Conservation (phyloP, 768 basidiomycete species). For the Leucogyrophana mollusca region DNA sequence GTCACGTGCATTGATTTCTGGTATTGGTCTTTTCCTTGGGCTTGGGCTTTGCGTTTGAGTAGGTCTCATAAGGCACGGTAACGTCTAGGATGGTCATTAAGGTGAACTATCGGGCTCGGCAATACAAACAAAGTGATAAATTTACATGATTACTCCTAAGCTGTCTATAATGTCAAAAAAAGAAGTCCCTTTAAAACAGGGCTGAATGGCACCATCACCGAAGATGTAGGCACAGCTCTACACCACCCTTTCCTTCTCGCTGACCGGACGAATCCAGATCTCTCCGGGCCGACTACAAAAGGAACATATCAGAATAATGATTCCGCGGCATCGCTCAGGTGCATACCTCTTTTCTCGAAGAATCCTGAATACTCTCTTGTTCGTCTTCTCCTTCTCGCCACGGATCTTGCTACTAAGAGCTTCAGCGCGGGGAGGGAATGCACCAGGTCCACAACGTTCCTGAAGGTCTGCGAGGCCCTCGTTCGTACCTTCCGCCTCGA, state of each 20-base stretch:
- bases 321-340: conserved; percentile 1
- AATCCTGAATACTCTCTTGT: conserved; percentile 64
- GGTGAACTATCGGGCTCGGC: too few species aligned
- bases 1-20: conserved; percentile 3
- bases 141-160: too few species aligned
- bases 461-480: conserved; percentile 80
- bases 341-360: conserved; percentile 76
- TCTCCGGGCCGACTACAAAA: conserved; percentile 63
- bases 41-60: too few species aligned
- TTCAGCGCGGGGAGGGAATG: conserved; percentile 59
- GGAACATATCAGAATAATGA: conserved; percentile 3
- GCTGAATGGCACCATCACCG: too few species aligned
- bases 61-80: too few species aligned
- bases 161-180: too few species aligned
- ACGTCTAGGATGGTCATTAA: too few species aligned
- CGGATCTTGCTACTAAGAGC: conserved; percentile 31
- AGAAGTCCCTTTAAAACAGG: too few species aligned
- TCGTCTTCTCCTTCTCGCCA: conserved; percentile 39
- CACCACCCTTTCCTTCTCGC: conserved; percentile 61
- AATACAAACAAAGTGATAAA: too few species aligned
- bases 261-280: conserved; percentile 68
- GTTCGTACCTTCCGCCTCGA: conserved; percentile 87
- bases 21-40: too few species aligned
- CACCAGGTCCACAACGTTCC: conserved; percentile 64
- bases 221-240: conserved; percentile 15